Percentiles rank a stretch among this genome's conserved stretches.
Conservation (phyloP, 495 filamentous ascomycete genomes). For the Talaromyces adpressus region DNA sequence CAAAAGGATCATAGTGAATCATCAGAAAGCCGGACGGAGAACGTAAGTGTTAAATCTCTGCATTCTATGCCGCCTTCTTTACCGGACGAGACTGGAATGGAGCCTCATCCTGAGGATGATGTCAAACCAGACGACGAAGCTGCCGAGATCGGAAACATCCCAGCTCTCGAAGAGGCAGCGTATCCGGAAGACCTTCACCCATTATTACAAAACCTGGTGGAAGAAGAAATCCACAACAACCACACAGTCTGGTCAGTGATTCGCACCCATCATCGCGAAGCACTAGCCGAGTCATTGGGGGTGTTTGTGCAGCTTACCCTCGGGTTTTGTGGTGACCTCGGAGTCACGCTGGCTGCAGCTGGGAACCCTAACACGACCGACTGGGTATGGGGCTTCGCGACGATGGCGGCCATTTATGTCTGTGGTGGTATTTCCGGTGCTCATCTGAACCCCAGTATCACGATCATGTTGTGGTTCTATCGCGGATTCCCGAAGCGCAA, state of each 20-base stretch:
- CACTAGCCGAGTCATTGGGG: conserved; percentile 44
- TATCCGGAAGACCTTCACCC: conserved; percentile 36
- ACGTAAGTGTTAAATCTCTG: conserved; percentile 17
- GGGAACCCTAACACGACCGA: conserved; percentile 41
- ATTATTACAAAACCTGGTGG: conserved; percentile 30
- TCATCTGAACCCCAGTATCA: conserved; percentile 46
- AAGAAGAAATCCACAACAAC: conserved; percentile 41
- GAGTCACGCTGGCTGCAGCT: conserved; percentile 34
- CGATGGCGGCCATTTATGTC: conserved; percentile 53
- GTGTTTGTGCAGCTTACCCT: conserved; percentile 37
- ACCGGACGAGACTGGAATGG: conserved; percentile 13
- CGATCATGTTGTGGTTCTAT: conserved; percentile 41
- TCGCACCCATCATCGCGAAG: conserved; percentile 41
- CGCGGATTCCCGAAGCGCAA: conserved; percentile 42
- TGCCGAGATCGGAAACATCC: conserved; percentile 10
- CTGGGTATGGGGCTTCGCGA: conserved; percentile 50
- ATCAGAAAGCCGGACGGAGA: conserved; percentile 6
- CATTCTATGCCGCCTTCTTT: conserved; percentile 11
- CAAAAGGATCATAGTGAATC: conserved; percentile 11
- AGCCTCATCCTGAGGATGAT: background rate
- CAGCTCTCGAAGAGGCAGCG: conserved; percentile 17
- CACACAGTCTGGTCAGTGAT: conserved; percentile 48
- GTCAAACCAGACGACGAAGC: conserved; percentile 11
- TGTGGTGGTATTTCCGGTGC: conserved; percentile 49
- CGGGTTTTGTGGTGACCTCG: conserved; percentile 41